Percentiles rank a stretch among this genome's conserved stretches.
Conservation (phyloP, 768 basidiomycete species). For the Pulveroboletus frians region DNA sequence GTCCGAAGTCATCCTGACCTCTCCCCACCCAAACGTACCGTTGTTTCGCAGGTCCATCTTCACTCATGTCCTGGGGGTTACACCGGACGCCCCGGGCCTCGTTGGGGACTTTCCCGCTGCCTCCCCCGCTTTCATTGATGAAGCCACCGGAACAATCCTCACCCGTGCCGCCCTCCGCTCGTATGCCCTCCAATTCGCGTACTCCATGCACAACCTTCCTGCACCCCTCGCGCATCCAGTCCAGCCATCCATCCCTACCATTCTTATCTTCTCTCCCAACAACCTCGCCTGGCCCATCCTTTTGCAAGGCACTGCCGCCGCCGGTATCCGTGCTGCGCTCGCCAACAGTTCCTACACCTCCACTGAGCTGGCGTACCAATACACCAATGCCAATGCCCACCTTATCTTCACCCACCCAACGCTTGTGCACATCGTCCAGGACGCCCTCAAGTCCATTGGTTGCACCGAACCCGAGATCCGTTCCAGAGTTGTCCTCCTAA, state of each 20-base stretch:
- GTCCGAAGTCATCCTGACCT: conserved; percentile 15
- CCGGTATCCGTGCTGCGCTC: conserved; percentile 63
- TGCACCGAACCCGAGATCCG: conserved; percentile 44
- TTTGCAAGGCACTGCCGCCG: conserved; percentile 47
- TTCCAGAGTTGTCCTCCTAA: conserved; percentile 53
- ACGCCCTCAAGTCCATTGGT: conserved; percentile 51
- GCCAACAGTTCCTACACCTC: conserved; percentile 70
- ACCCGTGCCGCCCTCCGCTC: conserved; percentile 51
- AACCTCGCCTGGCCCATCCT: conserved; percentile 51
- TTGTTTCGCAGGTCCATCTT: conserved; percentile 28
- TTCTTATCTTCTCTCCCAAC: conserved; percentile 68
- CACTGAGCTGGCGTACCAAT: conserved; percentile 67
- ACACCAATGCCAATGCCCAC: conserved; percentile 58
- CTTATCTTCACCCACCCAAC: conserved; percentile 63
- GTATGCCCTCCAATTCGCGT: conserved; percentile 51
- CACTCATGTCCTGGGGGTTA: conserved; percentile 25
- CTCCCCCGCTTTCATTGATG: conserved; percentile 62
- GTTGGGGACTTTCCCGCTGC: conserved; percentile 42
- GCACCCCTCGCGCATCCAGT: conserved; percentile 43
- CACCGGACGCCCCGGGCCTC: conserved; percentile 15
- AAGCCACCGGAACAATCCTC: conserved; percentile 49
- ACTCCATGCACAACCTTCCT: conserved; percentile 49
- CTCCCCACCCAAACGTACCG: conserved; percentile 17
- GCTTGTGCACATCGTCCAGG: conserved; percentile 47
- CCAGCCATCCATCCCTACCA: conserved; percentile 40